Evolutionary conservation across 805 yeast genomes (phyloP).

Genomic region (Starmerella riodocensis): DNA sequence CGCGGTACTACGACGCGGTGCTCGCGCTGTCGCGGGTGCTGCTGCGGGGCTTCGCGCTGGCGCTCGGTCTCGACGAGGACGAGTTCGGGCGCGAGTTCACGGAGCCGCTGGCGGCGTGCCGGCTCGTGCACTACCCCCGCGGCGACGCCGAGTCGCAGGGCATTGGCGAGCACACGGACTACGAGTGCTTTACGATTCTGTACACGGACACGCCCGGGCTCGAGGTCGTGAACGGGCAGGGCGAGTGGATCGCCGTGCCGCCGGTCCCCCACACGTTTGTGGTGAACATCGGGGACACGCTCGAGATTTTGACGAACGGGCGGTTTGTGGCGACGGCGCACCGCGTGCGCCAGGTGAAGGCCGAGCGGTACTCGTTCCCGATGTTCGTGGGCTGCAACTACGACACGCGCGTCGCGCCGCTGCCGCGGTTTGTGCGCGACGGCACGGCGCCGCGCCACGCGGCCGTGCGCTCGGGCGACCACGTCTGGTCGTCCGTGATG

Average conservation of each 20-base stretch:
- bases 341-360: slow-evolving; percentile 35
- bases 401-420: slow-evolving; percentile 6
- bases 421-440: slow-evolving; percentile 6
- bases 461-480: slow-evolving; percentile 5
- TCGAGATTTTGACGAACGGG: slow-evolving; percentile 47
- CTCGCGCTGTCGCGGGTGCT: slow-evolving; percentile 33
- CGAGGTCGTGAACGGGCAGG: slow-evolving; percentile 43
- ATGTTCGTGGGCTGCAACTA: slow-evolving; percentile 10
- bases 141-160: slow-evolving; percentile 26
- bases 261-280: slow-evolving; percentile 39
- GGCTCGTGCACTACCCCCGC: slow-evolving; percentile 47
- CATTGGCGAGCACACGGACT: slow-evolving; percentile 56
- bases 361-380: slow-evolving; percentile 24
- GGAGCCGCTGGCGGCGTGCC: slow-evolving; percentile 28
- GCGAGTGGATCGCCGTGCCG: slow-evolving; percentile 44
- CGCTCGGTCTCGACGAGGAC: slow-evolving; percentile 37
- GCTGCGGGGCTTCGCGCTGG: slow-evolving; percentile 39
- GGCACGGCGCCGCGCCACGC: background rate
- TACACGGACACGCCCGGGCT: slow-evolving; percentile 44
- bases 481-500: slow-evolving; percentile 9
- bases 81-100: slow-evolving; percentile 37
- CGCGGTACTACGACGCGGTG: slow-evolving; percentile 36
- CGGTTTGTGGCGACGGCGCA: slow-evolving; percentile 50
- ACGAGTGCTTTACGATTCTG: slow-evolving; percentile 30
- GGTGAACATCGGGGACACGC: slow-evolving; percentile 48